Evolutionary conservation across 495 filamentous ascomycete species (phyloP).

Genomic region (Tuber melanosporum): DNA sequence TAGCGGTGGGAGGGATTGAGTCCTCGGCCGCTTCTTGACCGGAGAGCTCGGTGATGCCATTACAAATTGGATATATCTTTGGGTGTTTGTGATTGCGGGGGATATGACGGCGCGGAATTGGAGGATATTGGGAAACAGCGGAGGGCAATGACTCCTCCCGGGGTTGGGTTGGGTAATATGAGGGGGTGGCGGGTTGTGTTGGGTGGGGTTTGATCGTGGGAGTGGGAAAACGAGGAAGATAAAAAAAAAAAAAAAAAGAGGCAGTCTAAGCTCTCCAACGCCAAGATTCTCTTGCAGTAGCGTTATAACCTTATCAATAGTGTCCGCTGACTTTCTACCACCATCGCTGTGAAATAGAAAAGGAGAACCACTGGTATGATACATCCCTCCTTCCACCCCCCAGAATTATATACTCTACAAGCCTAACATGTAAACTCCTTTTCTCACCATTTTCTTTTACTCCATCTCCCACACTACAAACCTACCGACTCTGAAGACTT

Average conservation of each 20-base stretch:
- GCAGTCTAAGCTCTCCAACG: not conserved
- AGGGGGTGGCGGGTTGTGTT: not conserved
- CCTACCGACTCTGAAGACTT: not conserved
- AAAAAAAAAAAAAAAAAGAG: not conserved
- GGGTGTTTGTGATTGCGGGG: not conserved
- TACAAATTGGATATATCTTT: not conserved
- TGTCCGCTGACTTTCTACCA: not conserved
- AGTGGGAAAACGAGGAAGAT: not conserved
- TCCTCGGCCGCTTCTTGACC: slow-evolving; percentile 51
- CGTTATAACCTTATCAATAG: not conserved
- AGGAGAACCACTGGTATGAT: not conserved
- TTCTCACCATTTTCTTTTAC: not conserved
- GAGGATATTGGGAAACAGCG: not conserved
- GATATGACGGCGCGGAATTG: not conserved
- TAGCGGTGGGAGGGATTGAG: slow-evolving; percentile 89
- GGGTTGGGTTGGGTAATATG: not conserved
- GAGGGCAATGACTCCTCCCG: not conserved
- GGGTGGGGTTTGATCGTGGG: not conserved
- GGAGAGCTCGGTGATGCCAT: slow-evolving; percentile 36
- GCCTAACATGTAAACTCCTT: not conserved
- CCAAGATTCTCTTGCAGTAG: not conserved
- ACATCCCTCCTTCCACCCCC: not conserved
- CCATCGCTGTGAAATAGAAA: not conserved
- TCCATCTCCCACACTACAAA: not conserved
- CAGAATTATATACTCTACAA: not conserved